These are phyloP conservation scores for Dryadomyces quercivorus DNA, from an alignment of 2,329 filamentous ascomycete genomes.

Conservation along the genomic window DNA sequence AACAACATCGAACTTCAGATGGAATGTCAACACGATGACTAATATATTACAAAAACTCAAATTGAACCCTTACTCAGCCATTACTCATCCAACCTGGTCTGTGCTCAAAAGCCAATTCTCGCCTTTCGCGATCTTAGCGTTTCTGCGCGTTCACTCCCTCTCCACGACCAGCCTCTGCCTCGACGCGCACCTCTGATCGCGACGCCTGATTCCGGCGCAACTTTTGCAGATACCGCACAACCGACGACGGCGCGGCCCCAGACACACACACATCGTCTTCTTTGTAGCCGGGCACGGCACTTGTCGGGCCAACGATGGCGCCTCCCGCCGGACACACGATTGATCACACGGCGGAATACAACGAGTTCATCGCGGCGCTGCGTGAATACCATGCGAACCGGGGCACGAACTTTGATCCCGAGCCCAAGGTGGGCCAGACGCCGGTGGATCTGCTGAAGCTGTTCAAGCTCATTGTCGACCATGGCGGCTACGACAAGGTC, in stretches of 20 bases:
- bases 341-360: slow-evolving; percentile 57
- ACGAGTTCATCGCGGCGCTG: slow-evolving; percentile 65
- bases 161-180: slow-evolving; percentile 2
- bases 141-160: slow-evolving; percentile 10
- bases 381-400: slow-evolving; percentile 64
- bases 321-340: slow-evolving; percentile 24
- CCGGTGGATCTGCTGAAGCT: slow-evolving; percentile 67
- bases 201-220: neutral
- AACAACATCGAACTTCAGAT: too few species aligned
- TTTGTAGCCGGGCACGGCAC: neutral
- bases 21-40: too few species aligned
- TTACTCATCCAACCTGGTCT: neutral
- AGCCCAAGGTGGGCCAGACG: slow-evolving; percentile 68
- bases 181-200: neutral
- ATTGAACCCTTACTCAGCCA: neutral
- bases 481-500: slow-evolving; percentile 78
- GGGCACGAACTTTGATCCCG: slow-evolving; percentile 66
- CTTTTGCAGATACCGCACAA: neutral
- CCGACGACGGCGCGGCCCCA: neutral
- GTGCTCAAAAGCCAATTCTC: slow-evolving; percentile 9
- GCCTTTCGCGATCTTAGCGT: slow-evolving; percentile 11
- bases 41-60: too few species aligned
- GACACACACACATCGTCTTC: neutral
- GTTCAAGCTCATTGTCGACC: slow-evolving; percentile 59
- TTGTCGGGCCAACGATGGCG: slow-evolving; percentile 3